Evolutionary conservation across 257 asterid genomes (phyloP).

Genomic region (Scutellaria baicalensis): DNA sequence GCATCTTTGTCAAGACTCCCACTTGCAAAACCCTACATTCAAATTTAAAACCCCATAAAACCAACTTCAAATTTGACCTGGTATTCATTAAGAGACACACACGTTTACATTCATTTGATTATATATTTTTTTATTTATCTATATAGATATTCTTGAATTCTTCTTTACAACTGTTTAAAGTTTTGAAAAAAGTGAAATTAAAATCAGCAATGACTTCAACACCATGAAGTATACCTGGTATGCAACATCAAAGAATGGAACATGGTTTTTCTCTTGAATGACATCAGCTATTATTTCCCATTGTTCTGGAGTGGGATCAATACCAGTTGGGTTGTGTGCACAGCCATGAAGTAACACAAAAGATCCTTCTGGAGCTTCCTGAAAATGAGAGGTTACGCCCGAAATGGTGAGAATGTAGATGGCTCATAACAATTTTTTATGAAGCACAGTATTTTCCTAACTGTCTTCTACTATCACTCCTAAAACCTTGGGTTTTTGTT

Average conservation of each 20-base stretch:
- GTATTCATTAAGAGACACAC: neutral
- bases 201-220: neutral
- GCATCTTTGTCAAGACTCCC: constrained; percentile 96
- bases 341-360: constrained; percentile 93
- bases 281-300: constrained; percentile 88
- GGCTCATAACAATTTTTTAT: too few relatives aligned
- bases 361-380: constrained; percentile 96
- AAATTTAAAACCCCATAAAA: constrained; percentile 11
- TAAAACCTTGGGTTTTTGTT: too few relatives aligned
- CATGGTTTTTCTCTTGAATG: constrained; percentile 84
- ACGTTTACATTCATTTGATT: neutral
- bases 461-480: too few relatives aligned
- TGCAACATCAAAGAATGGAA: constrained; percentile 98
- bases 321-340: constrained; percentile 99
- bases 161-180: neutral
- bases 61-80: neutral
- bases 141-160: too few relatives aligned
- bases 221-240: constrained; percentile 63
- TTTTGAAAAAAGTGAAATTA: neutral
- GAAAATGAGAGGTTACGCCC: constrained; percentile 14
- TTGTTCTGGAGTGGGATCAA: constrained; percentile 88
- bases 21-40: constrained; percentile 89
- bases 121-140: neutral
- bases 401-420: neutral
- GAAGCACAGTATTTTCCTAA: too few relatives aligned